These are phyloP conservation scores for Paramecium bursaria DNA, from an alignment of 73 alveolate species.

Conservation along the genomic window DNA sequence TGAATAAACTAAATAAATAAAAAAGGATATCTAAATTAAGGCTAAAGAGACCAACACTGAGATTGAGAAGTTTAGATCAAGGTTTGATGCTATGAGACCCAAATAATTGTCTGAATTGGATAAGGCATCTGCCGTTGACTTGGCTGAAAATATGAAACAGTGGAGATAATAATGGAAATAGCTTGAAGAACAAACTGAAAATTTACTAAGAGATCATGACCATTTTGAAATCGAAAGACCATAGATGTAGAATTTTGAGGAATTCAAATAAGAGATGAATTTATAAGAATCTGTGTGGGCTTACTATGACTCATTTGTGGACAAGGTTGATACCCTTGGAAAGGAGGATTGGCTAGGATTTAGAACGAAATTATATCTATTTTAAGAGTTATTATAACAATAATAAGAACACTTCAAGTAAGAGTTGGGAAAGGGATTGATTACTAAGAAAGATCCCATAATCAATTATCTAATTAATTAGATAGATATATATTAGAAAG, in stretches of 20 bases:
- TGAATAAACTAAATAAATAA: slow-evolving; percentile 91
- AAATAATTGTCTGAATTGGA: slow-evolving; percentile 94
- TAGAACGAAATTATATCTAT: slow-evolving; percentile 90
- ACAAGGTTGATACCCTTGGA: slow-evolving; percentile 93
- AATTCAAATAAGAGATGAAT: slow-evolving; percentile 88
- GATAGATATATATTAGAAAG: slow-evolving; percentile 86
- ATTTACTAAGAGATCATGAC: slow-evolving; percentile 89
- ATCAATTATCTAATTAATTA: slow-evolving; percentile 78
- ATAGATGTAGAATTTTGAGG: slow-evolving; percentile 83
- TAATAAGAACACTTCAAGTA: slow-evolving; percentile 34
- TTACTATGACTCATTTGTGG: slow-evolving; percentile 94
- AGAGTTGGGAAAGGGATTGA: slow-evolving; percentile 9
- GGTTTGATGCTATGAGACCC: slow-evolving; percentile 98
- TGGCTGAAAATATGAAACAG: slow-evolving; percentile 91
- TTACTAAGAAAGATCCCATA: slow-evolving; percentile 78
- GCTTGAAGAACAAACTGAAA: slow-evolving; percentile 86
- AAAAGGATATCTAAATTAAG: slow-evolving; percentile 86
- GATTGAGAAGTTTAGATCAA: slow-evolving; percentile 91
- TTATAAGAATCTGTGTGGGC: slow-evolving; percentile 82
- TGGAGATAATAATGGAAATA: slow-evolving; percentile 93
- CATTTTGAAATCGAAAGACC: slow-evolving; percentile 93
- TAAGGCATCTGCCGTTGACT: slow-evolving; percentile 93
- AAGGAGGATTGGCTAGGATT: slow-evolving; percentile 98
- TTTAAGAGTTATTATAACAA: slow-evolving; percentile 78
- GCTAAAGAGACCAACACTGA: slow-evolving; percentile 84